Conservation (phyloP, 257 asterid genomes). For the Linaria vulgaris region DNA sequence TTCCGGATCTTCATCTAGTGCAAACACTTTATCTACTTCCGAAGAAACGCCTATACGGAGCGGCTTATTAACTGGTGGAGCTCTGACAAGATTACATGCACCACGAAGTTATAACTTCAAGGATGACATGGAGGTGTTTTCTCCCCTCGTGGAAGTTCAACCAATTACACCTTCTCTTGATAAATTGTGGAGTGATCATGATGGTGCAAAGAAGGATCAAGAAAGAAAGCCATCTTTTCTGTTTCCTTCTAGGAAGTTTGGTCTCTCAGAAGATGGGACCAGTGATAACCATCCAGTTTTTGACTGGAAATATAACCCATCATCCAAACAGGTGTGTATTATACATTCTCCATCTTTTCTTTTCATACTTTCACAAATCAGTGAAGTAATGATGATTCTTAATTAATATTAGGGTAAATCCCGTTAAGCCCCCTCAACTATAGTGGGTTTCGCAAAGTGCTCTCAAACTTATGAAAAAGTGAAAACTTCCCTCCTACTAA, state of each 20-base stretch:
- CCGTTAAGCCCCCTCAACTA: too few relatives aligned
- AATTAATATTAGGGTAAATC: too few relatives aligned
- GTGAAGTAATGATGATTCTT: background rate
- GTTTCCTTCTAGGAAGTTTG: slow-evolving; percentile 69
- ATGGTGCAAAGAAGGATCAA: slow-evolving; percentile 56
- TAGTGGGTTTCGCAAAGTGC: too few relatives aligned
- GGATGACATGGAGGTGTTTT: slow-evolving; percentile 98
- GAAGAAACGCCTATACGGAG: slow-evolving; percentile 77
- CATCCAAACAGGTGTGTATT: slow-evolving; percentile 62
- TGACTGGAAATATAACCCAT: slow-evolving; percentile 71
- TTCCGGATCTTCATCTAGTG: slow-evolving; percentile 42
- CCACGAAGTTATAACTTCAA: slow-evolving; percentile 75
- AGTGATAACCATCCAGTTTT: slow-evolving; percentile 55
- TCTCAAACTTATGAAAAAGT: too few relatives aligned
- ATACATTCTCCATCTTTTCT: slow-evolving; percentile 18
- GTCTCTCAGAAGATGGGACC: slow-evolving; percentile 65
- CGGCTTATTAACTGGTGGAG: slow-evolving; percentile 61
- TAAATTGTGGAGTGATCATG: slow-evolving; percentile 69
- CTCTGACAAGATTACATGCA: slow-evolving; percentile 72
- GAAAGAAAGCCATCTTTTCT: slow-evolving; percentile 57
- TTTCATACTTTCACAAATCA: slow-evolving; percentile 4
- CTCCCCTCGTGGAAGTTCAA: slow-evolving; percentile 95
- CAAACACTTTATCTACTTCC: slow-evolving; percentile 41
- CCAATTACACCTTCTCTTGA: slow-evolving; percentile 89
- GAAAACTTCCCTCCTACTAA: too few relatives aligned